Base-by-base conservation (phyloP, 2,329 filamentous ascomycete genomes). In the Aureobasidium sp. region DNA sequence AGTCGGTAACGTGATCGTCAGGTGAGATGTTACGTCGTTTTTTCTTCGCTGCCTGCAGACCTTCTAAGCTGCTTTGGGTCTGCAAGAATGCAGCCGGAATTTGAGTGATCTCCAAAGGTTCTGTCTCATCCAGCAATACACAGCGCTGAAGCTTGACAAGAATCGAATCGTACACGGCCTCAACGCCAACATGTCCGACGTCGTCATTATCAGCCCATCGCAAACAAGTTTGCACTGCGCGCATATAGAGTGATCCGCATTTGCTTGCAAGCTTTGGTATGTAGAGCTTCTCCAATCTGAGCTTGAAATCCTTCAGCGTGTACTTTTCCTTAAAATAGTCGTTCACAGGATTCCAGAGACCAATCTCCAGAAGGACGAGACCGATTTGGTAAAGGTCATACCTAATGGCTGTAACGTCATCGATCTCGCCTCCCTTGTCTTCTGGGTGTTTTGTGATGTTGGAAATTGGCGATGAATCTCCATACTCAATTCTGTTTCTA, bases 231-330 rank as follows among this genome's bases (percentile, higher is more conserved):
- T 88, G 82, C 1, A 90, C 88, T 0, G 87, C 88, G 69, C 86
- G 87, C 81, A 85, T 87, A 72, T 91, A 93, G 0, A 88, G 78
- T 8, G 84, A 88, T 15, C 89, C 88, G 66, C 89, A 91, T 69
- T 84, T 83, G 3, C 84, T 82, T 0, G 85, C 81, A 1, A 91
- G 76, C 65, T 84, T 82, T 1, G 85, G 80, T 2, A 89, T 79
- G 68, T 85, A 87, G 1, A 85, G 78, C 66, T 82, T 82, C 69
- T 86, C 82, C n/a, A 87, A 77, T 40, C 84, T 77, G 54, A 82
- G 76, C 69, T 85, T 85, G 75, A 87, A 87, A 72, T 85, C 83
- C 19, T 77, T 74, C 22, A 83, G 74, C 0, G 84, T 79, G 31
- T 86, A 82, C 64, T 86, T 83, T 0, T 82, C 75, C 29, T 89